Base-by-base conservation (phyloP, 1,284 basidiomycete genomes). In the Fomitopsis betulina region DNA sequence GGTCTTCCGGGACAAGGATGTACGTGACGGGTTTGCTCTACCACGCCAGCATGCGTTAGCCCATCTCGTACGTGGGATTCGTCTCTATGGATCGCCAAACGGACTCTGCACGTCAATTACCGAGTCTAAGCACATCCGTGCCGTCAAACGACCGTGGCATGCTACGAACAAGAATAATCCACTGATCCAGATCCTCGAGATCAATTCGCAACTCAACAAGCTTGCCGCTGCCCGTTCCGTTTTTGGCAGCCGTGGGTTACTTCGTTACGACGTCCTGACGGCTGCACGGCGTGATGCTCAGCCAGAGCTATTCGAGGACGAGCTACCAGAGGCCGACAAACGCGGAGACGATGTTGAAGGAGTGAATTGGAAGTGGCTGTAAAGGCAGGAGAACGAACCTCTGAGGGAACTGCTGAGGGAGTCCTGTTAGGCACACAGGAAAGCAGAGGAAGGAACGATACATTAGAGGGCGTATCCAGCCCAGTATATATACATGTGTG, bases 31-130 rank as follows among this genome's bases (percentile, higher is more conserved):
- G 2, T 58, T 65, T 35, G 56, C 58, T 4, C 60, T 68, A 7
- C 65, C 65, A 1, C 53, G 59, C 0, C 67, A 68, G 40, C 66
- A 65, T n/a, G 39, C 63, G 0, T 53, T 68, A 12, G 30, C 50
- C 2, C 63, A 68, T 37, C 63, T 63, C 19, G 32, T 45, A 5
- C 38, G 23, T 19, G n/a, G 12, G 0, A 68, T 68, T 27, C 30
- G 50, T 12, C 27, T 54, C n/a, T 67, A 66, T 54, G 67, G 63
- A 2, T 56, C 65, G 0, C 62, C 63, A 0, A 66, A 67, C 32
- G 60, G 66, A 1, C 56, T 66, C n/a, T 67, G 63, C 35, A 58
- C 66, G 1, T 67, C 63, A 0, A 67, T 67, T 30, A 65, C 66
- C 65, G n/a, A 66, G 47, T 63, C 62, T 0, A 57, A 57, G n/a